phyloP scores from a whole-genome alignment of 108 stramenopile genomes.

The Fragilaria crotonensis region DNA sequence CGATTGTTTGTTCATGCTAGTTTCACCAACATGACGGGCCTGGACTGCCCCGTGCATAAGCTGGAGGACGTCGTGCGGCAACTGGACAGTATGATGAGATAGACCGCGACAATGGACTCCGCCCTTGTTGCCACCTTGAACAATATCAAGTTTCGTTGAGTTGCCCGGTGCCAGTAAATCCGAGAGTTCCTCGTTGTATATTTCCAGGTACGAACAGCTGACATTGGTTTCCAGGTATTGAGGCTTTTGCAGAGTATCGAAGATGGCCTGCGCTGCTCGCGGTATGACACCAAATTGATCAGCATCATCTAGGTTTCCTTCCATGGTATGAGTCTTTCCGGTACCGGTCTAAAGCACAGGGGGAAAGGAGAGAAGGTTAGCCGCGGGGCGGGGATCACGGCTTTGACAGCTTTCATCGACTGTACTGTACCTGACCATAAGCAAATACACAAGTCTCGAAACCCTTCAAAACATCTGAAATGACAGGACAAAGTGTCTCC shows the following conservation, averaged over 20 bases:
- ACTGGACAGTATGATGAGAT: constrained; percentile 61
- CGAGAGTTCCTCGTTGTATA: constrained; percentile 91
- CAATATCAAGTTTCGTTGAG: constrained; percentile 58
- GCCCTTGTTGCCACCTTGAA: constrained; percentile 67
- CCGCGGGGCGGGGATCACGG: background rate
- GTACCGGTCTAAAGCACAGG: constrained; percentile 53
- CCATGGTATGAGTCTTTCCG: constrained; percentile 86
- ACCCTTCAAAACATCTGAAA: constrained; percentile 66
- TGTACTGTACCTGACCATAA: constrained; percentile 43
- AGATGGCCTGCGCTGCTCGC: constrained; percentile 56
- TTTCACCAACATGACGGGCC: constrained; percentile 85
- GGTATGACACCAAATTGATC: constrained; percentile 67
- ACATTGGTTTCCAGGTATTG: constrained; percentile 47
- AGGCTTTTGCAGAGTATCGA: constrained; percentile 45
- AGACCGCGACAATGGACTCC: constrained; percentile 74
- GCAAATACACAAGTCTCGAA: constrained; percentile 60
- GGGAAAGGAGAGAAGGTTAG: background rate
- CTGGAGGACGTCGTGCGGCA: constrained; percentile 61
- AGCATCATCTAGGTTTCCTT: constrained; percentile 45
- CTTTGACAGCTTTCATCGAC: background rate
- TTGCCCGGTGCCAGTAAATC: constrained; percentile 57
- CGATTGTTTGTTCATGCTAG: constrained; percentile 90
- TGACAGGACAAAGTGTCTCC: constrained; percentile 68
- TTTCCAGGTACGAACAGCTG: constrained; percentile 81
- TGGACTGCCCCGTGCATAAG: constrained; percentile 81